Base-by-base conservation (phyloP, 2,329 filamentous ascomycete genomes). In the Neobulgaria alba region DNA sequence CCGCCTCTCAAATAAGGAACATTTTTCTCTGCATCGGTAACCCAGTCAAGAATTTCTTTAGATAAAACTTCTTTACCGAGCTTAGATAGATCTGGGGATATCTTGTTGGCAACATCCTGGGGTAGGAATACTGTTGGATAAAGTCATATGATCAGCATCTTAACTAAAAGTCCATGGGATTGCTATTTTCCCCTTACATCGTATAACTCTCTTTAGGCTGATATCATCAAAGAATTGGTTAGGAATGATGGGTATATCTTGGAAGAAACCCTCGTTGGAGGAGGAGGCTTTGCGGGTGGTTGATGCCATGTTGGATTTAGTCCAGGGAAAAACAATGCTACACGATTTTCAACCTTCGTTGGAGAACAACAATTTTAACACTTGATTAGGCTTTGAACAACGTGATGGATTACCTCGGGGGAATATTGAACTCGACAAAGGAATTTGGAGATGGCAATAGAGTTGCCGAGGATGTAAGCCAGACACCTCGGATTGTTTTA, bases 21-120 rank as follows among this genome's bases (percentile, higher is more conserved):
- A 47, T 82, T 79, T 31, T 64, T 68, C 58, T 86, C 82, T 0
- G 81, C 74, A 55, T 85, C 77, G 0, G 73, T 72, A 14, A 81
- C 59, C 61, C 68, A 75, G 47, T 67, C 57, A 33, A 82, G 69
- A n/a, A 79, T 62, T 33, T 67, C 57, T 15, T 70, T 66, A 0
- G 70, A 67, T 17, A 82, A 59, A 8, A 77, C 72, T 19, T 72
- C 65, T 14, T 68, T 59, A 32, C 68, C 74, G 20, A 79, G 65
- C 7, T 32, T 31, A 3, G 39, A 31, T 8, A 50, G 46, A 10
- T 55, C 47, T 15, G 50, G 45, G 10, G 38, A 33, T 10, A 55
- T 39, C 3, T 43, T 33, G 15, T 51, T 39, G 10, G 52, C 39
- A 12, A 60, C 39, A 3, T 43, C 16, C 5, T 43, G 26, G 17